Percentiles rank a stretch among this genome's conserved stretches.
Conservation (phyloP, 164 flowering plant species). For the Chloranthus sessilifolius region DNA sequence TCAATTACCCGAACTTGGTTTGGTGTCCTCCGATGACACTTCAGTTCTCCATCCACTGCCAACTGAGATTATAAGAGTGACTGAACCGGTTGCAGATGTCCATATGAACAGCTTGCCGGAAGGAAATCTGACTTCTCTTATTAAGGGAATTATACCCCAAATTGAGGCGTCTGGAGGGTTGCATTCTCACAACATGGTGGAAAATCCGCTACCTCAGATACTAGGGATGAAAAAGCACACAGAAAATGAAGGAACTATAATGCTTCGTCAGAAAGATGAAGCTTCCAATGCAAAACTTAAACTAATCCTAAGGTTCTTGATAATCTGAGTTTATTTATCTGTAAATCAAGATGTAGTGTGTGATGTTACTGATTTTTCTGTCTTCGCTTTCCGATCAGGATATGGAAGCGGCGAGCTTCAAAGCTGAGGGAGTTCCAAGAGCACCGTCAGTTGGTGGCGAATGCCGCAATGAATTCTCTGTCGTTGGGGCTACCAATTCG, state of each 20-base stretch:
- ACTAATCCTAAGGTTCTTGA: slow-evolving; percentile 66
- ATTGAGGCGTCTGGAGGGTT: slow-evolving; percentile 11
- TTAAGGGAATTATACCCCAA: slow-evolving; percentile 21
- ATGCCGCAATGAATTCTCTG: slow-evolving; percentile 65
- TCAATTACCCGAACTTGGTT: slow-evolving; percentile 11
- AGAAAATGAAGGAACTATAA: slow-evolving; percentile 22
- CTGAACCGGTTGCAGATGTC: slow-evolving; percentile 16
- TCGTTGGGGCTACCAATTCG: slow-evolving; percentile 70
- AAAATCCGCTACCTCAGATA: slow-evolving; percentile 14
- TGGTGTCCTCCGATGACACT: slow-evolving; percentile 15
- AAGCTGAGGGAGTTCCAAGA: slow-evolving; percentile 56
- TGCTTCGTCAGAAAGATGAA: slow-evolving; percentile 39
- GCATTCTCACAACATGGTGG: slow-evolving; percentile 13
- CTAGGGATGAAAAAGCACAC: slow-evolving; percentile 11
- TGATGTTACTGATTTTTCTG: background rate
- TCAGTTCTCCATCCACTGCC: slow-evolving; percentile 13
- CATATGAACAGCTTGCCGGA: slow-evolving; percentile 15
- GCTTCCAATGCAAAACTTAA: slow-evolving; percentile 65
- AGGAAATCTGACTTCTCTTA: slow-evolving; percentile 11
- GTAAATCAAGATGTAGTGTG: background rate
- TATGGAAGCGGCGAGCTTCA: slow-evolving; percentile 64
- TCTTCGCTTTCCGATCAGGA: slow-evolving; percentile 36
- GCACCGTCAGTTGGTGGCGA: slow-evolving; percentile 54
- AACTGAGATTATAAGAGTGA: slow-evolving; percentile 16
- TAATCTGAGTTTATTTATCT: background rate